Evolutionary conservation across 177 flowering plant genomes (phyloP), one percentile per base, ranked within the genome.

Genomic region (Vitis hybrid): DNA sequence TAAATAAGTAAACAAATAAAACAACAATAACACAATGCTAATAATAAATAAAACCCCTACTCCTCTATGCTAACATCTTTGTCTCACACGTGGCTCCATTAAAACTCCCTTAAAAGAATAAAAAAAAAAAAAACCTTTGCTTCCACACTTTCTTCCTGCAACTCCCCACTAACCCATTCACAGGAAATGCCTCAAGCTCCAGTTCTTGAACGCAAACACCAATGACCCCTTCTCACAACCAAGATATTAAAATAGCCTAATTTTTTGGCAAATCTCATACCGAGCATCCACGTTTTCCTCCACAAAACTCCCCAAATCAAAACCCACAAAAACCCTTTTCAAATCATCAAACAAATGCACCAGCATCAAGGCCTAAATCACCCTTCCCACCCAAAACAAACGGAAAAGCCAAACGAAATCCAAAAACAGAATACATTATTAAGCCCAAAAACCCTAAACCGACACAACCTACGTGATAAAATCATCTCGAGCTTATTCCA

Each of bases 361-460:
- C 82, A 69, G 74, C 39, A 11, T 77, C 83, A 34, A 49, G 72
- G 63, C 71, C 54, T 50, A 63, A 18, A 48, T 70, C 76, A 65
- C 58, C 70, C 9, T 75, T 67, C 50, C 70, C 77, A 10, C 68
- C 57, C 84, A 91, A 79, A 34, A 88, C 82, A 50, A 18, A 63
- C 63, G 97, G 97, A 69, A 89, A 87, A 63, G 80, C 85, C 75
- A 88, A 67, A 69, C 97, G 85, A 16, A 89, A 77, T 12, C 90
- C 88, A 64, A 82, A 56, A 12, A 84, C 76, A 1, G 74, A 19
- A 18, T 20, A 69, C 70, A 70, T 61, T 82, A 70, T 74, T 63
- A 71, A 91, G 86, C n/a, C 93, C 93, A 65, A 48, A 70, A 10
- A 6, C 67, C 57, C 75, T 83, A 52, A 83, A 69, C 48, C 53